Conservation (phyloP, 169 alveolate species). For the Pseudocohnilembus persalinus region DNA sequence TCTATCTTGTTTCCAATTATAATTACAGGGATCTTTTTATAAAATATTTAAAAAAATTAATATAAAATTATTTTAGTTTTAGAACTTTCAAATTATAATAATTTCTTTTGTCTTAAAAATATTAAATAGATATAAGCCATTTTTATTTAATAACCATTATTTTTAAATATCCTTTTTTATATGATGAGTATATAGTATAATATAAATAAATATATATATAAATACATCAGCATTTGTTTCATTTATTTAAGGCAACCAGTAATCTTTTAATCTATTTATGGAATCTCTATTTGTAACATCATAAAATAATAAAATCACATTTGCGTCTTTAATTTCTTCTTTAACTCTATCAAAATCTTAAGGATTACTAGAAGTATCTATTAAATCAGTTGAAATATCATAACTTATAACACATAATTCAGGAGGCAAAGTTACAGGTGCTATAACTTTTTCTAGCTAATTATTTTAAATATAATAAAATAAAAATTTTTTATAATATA, state of each 20-base stretch:
- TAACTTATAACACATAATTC: slow-evolving; percentile 2
- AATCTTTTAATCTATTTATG: slow-evolving; percentile 40
- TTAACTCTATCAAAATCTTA: slow-evolving; percentile 1
- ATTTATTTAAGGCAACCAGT: slow-evolving; percentile 58
- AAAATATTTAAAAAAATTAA: not conserved
- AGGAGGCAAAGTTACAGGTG: slow-evolving; percentile 13
- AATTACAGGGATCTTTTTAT: slow-evolving; percentile 54
- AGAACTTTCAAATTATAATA: too few species aligned
- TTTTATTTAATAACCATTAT: too few species aligned
- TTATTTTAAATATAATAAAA: too few species aligned
- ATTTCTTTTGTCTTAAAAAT: not conserved
- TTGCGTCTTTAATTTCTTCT: slow-evolving; percentile 58
- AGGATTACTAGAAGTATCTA: slow-evolving; percentile 24
- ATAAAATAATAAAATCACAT: slow-evolving; percentile 65
- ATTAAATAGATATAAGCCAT: too few species aligned
- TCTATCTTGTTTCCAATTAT: slow-evolving; percentile 77
- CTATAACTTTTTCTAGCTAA: slow-evolving; percentile 12
- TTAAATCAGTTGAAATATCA: slow-evolving; percentile 17
- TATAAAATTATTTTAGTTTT: not conserved
- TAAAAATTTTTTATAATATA: too few species aligned
- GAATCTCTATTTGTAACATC: slow-evolving; percentile 58
- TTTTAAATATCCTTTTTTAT: not conserved
- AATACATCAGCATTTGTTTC: slow-evolving; percentile 34
- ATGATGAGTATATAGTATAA: not conserved
- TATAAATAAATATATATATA: not conserved